Evolutionary conservation across 192 early-diverging fungal species (phyloP).

Genomic region (Phlyctochytrium bullatum): DNA sequence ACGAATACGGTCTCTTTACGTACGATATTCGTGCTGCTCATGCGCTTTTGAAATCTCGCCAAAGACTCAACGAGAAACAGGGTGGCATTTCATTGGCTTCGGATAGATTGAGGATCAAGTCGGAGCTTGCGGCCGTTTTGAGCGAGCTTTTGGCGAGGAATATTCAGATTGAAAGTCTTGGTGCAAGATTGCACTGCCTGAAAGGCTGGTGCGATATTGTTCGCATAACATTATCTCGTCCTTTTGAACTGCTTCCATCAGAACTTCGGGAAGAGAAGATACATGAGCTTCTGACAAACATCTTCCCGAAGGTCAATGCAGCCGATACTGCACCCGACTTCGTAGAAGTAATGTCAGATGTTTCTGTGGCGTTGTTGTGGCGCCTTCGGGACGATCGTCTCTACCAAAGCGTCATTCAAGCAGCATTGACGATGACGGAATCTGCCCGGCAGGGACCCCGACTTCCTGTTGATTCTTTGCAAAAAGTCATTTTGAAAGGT

Average conservation of each 20-base stretch:
- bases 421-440: constrained; percentile 21
- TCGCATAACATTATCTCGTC: constrained; percentile 65
- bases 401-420: constrained; percentile 51
- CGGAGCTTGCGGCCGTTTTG: constrained; percentile 58
- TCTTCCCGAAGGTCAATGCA: constrained; percentile 60
- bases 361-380: constrained; percentile 56
- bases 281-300: constrained; percentile 64
- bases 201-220: constrained; percentile 82
- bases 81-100: constrained; percentile 4
- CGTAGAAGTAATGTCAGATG: constrained; percentile 51
- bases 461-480: constrained; percentile 34
- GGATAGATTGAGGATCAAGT: constrained; percentile 34
- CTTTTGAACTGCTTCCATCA: constrained; percentile 62
- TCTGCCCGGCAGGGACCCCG: constrained; percentile 7
- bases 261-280: constrained; percentile 59
- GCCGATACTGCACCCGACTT: constrained; percentile 41
- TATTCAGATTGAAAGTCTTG: constrained; percentile 63
- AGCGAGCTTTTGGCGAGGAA: constrained; percentile 71
- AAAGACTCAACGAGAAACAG: constrained; percentile 20
- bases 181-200: constrained; percentile 66
- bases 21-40: constrained; percentile 74
- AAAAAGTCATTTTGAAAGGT: constrained; percentile 37
- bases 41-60: constrained; percentile 42
- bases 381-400: constrained; percentile 55
- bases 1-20: constrained; percentile 38